Evolutionary conservation across 768 basidiomycete species (phyloP).

Genomic region (Trametes cinnabarina): DNA sequence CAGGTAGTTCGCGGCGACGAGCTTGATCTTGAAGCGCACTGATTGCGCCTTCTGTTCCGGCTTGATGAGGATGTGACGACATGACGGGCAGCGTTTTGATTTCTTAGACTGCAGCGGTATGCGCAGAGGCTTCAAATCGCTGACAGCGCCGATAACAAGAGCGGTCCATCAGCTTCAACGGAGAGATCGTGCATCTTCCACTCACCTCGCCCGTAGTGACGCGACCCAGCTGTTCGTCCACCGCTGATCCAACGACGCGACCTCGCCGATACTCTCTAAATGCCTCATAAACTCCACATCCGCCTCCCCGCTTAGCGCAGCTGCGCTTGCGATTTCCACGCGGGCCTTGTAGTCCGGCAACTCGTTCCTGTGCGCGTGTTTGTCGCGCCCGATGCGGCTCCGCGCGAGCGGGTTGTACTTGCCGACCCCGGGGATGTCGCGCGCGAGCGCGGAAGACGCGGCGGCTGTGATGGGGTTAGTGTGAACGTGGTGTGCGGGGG

Average conservation of each 20-base stretch:
- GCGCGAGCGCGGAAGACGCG: slow-evolving; percentile 87
- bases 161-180: neutral
- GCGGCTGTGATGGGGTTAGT: slow-evolving; percentile 79
- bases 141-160: slow-evolving; percentile 30
- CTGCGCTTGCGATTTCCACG: slow-evolving; percentile 58
- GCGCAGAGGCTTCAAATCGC: slow-evolving; percentile 82
- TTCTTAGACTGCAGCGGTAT: slow-evolving; percentile 92
- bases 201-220: slow-evolving; percentile 63
- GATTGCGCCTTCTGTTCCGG: slow-evolving; percentile 97
- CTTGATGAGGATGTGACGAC: slow-evolving; percentile 96
- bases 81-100: slow-evolving; percentile 92
- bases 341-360: slow-evolving; percentile 75
- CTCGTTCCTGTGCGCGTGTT: slow-evolving; percentile 69
- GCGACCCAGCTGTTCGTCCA: slow-evolving; percentile 81
- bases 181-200: slow-evolving; percentile 12
- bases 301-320: slow-evolving; percentile 54
- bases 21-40: slow-evolving; percentile 94
- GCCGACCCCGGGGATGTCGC: slow-evolving; percentile 80
- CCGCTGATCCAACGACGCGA: slow-evolving; percentile 72
- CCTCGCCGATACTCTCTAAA: slow-evolving; percentile 57
- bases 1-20: slow-evolving; percentile 92
- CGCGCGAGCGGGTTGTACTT: slow-evolving; percentile 69
- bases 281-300: slow-evolving; percentile 71
- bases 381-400: slow-evolving; percentile 53
- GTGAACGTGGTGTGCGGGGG: slow-evolving; percentile 71